Conservation (phyloP, 768 basidiomycete species). For the Sarcomyxa edulis region DNA sequence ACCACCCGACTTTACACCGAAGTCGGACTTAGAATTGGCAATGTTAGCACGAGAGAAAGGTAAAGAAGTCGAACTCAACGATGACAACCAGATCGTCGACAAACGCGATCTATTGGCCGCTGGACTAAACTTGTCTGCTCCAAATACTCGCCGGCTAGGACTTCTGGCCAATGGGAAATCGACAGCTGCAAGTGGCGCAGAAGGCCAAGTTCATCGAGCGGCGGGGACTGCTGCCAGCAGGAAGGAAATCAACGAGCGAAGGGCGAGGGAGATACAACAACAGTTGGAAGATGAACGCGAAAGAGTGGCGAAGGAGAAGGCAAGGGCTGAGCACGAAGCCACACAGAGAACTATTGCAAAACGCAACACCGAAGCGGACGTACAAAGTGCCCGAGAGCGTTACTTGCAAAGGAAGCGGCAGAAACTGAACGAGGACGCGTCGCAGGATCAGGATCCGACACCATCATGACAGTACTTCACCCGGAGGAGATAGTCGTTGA, state of each 20-base stretch:
- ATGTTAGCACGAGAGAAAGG: constrained; percentile 66
- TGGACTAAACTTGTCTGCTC: constrained; percentile 84
- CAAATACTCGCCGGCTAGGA: constrained; percentile 72
- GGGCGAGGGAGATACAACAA: constrained; percentile 67
- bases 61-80: constrained; percentile 88
- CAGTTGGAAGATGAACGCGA: constrained; percentile 77
- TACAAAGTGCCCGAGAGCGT: constrained; percentile 69
- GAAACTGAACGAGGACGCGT: constrained; percentile 47
- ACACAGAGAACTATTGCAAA: constrained; percentile 61
- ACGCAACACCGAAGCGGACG: constrained; percentile 70
- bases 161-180: constrained; percentile 25
- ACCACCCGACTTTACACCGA: constrained; percentile 55
- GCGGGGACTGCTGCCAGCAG: constrained; percentile 79
- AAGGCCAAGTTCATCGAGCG: constrained; percentile 58
- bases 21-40: constrained; percentile 74
- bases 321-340: constrained; percentile 58
- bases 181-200: constrained; percentile 19
- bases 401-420: constrained; percentile 78
- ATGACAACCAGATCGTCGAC: constrained; percentile 96
- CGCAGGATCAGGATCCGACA: no score
- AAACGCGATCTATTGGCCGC: constrained; percentile 89
- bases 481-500: no score
- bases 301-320: constrained; percentile 50
- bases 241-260: constrained; percentile 79
- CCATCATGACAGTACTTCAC: no score